Evolutionary conservation across 768 basidiomycete genomes (phyloP).

Genomic region (Xerocomus spinulosus): DNA sequence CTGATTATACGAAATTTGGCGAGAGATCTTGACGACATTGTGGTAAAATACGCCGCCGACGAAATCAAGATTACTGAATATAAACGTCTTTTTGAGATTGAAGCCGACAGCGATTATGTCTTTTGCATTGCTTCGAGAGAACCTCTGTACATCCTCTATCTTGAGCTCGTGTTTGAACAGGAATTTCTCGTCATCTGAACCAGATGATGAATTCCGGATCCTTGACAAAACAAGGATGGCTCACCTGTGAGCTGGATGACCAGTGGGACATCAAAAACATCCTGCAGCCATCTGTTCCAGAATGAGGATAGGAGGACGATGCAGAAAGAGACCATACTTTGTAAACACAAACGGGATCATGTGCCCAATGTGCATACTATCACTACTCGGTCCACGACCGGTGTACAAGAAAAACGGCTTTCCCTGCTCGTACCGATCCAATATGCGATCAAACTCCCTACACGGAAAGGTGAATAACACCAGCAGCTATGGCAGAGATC

Average conservation of each 20-base stretch:
- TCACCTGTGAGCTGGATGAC: slow-evolving; percentile 93
- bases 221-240: slow-evolving; percentile 7
- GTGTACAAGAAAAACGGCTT: slow-evolving; percentile 99
- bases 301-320: slow-evolving; percentile 1
- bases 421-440: slow-evolving; percentile 93
- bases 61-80: slow-evolving; percentile 89
- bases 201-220: neutral
- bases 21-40: slow-evolving; percentile 89
- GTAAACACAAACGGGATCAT: slow-evolving; percentile 97
- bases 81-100: slow-evolving; percentile 88
- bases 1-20: slow-evolving; percentile 90
- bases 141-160: slow-evolving; percentile 79
- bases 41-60: slow-evolving; percentile 92
- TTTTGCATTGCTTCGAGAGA: slow-evolving; percentile 80
- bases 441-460: slow-evolving; percentile 89
- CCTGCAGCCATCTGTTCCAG: slow-evolving; percentile 81
- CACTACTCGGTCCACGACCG: slow-evolving; percentile 92
- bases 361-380: slow-evolving; percentile 96
- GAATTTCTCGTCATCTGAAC: slow-evolving; percentile 95
- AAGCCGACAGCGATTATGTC: slow-evolving; percentile 98
- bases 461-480: neutral
- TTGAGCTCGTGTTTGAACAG: slow-evolving; percentile 94
- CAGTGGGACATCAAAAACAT: slow-evolving; percentile 89
- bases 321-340: slow-evolving; percentile 54
- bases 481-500: neutral